Percentiles rank a stretch among this genome's conserved stretches.
These are phyloP conservation scores for Metarhizium humberi DNA, from an alignment of 2,329 filamentous ascomycete species.

Conservation along the genomic window DNA sequence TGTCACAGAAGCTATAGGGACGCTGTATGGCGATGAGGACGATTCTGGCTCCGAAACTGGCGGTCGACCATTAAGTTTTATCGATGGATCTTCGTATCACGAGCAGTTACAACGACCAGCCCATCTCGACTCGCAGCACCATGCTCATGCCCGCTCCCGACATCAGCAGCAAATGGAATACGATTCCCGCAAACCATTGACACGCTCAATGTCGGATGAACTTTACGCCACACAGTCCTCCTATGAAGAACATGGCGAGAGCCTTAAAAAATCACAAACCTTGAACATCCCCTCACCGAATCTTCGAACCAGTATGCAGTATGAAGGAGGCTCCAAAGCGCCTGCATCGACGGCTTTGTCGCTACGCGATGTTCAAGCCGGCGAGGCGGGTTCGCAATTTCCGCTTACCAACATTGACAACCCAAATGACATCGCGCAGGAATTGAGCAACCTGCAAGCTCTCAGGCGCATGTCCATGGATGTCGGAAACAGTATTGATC, in stretches of 20 bases:
- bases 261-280: constrained; percentile 34
- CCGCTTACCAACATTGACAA: constrained; percentile 85
- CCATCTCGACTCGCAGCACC: constrained; percentile 6
- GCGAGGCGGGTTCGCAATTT: constrained; percentile 58
- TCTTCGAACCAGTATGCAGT: constrained; percentile 30
- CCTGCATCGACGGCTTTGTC: constrained; percentile 44
- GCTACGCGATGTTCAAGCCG: constrained; percentile 45
- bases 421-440: constrained; percentile 80
- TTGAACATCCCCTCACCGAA: constrained; percentile 28
- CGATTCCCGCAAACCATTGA: constrained; percentile 31
- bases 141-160: constrained; percentile 3
- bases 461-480: constrained; percentile 93
- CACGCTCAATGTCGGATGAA: constrained; percentile 38
- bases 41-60: constrained; percentile 44
- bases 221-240: constrained; percentile 17
- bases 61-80: constrained; percentile 65
- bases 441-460: constrained; percentile 85
- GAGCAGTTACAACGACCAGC: constrained; percentile 34
- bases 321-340: constrained; percentile 31
- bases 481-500: constrained; percentile 61
- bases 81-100: constrained; percentile 44
- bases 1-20: constrained; percentile 88
- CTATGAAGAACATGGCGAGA: constrained; percentile 21
- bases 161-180: constrained; percentile 21
- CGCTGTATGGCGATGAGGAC: constrained; percentile 74